Conservation (phyloP, 164 flowering plant genomes). For the Nymphaea thermarum region DNA sequence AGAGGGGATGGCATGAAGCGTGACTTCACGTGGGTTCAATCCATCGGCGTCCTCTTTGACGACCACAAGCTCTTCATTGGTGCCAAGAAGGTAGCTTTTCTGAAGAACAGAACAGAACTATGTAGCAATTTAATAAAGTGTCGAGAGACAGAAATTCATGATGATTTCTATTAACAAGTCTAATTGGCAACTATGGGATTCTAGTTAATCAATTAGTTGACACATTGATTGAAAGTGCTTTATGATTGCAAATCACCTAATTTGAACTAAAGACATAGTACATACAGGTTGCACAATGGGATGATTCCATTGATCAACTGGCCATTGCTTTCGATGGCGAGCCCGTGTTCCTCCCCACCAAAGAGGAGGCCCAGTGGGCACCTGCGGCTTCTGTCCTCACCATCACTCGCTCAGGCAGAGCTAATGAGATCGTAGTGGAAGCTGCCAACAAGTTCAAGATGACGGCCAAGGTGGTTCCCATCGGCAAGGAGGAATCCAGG, state of each 20-base stretch:
- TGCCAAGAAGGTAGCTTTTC: conserved; percentile 4
- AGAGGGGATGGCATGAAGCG: conserved; percentile 6
- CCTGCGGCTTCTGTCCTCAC: background rate
- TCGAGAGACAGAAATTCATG: too few relatives aligned
- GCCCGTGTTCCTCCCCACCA: conserved; percentile 7
- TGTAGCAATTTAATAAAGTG: too few relatives aligned
- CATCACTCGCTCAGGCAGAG: conserved; percentile 1
- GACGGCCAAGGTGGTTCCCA: conserved; percentile 11
- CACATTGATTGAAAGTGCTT: too few relatives aligned
- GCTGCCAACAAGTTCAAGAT: conserved; percentile 4
- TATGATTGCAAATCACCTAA: background rate
- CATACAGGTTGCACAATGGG: conserved; percentile 11
- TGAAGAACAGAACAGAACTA: too few relatives aligned
- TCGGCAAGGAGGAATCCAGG: conserved; percentile 9
- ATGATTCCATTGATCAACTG: conserved; percentile 12
- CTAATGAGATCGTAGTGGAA: conserved; percentile 3
- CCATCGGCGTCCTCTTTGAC: conserved; percentile 14
- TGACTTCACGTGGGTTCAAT: conserved; percentile 22
- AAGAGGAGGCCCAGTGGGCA: conserved; percentile 7
- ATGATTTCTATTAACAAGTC: too few relatives aligned
- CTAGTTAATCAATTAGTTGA: too few relatives aligned
- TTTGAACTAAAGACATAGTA: background rate
- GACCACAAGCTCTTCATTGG: conserved; percentile 10
- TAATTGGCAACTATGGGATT: too few relatives aligned
- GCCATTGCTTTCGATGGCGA: conserved; percentile 9